phyloP scores from a whole-genome alignment of 441 rosid species.

The Gossypium davidsonii region DNA sequence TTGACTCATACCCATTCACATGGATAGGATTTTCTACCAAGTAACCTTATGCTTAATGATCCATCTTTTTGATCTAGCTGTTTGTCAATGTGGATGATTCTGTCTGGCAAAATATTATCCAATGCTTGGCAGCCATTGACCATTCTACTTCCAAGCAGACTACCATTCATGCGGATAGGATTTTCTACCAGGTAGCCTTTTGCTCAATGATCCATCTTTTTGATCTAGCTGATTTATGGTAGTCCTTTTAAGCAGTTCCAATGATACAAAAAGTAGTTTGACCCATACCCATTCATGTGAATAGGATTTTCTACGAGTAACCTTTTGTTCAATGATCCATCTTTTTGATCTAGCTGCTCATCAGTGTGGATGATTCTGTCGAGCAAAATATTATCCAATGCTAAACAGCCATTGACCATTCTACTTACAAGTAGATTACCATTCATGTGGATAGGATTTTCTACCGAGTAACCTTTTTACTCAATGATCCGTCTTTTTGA shows the following conservation, averaged over 20 bases:
- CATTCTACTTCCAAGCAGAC: neutral
- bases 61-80: neutral
- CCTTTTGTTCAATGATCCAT: neutral
- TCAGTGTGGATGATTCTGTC: neutral
- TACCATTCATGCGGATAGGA: neutral
- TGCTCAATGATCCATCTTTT: neutral
- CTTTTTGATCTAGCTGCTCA: neutral
- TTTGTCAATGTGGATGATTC: neutral
- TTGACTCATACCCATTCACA: neutral
- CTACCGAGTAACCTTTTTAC: neutral
- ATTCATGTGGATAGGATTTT: neutral
- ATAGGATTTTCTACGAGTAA: neutral
- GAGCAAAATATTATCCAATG: neutral
- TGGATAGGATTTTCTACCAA: neutral
- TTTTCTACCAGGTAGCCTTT: neutral
- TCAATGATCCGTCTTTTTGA: neutral
- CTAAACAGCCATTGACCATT: neutral
- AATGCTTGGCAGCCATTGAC: neutral
- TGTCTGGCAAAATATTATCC: neutral
- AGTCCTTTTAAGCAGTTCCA: neutral
- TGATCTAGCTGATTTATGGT: neutral
- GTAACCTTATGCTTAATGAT: neutral
- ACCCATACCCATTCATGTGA: neutral
- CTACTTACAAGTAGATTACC: neutral
- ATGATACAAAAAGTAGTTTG: neutral